Evolutionary conservation across 805 yeast genomes (phyloP), one percentile per base, ranked within the genome.

Genomic region (Zygotorulaspora danielsina): DNA sequence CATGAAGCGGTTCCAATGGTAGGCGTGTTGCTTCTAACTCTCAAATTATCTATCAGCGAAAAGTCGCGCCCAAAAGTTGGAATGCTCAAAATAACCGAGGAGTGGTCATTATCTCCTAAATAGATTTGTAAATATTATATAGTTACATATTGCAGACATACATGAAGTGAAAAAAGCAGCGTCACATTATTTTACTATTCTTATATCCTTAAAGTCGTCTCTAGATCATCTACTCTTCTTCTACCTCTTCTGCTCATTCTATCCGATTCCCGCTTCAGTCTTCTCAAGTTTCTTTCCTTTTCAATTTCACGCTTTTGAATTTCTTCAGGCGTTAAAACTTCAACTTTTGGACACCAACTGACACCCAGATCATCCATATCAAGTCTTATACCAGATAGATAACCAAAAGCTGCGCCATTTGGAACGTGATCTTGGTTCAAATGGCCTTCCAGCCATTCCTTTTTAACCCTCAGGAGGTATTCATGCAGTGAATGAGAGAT

Each of bases 221-320:
- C 76, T 24, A 75, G 55, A 40, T 76, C 82, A 45, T 78, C 83
- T 31, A 67, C 58, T 46, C 78, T 70, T 47, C 71, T 61, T 42
- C 67, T 62, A 13, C 67, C 63, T 50, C 71, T 64, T 50, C 70
- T 63, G 8, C 55, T 46, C 30, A 61, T 41, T 28, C 75, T 74
- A 42, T 75, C 81, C 7, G 88, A 80, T 59, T 93, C 97, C 64
- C 98, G 78, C 70, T 94, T 90, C 57, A 89, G 71, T 57, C 98
- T 78, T 63, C 98, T 77, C 45, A 87, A 72, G 58, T 84, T 88
- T 62, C 97, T 75, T 53, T 89, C 96, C 55, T 94, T 79, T 64
- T 93, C 98, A 51, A 88, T 87, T 59, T 93, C 97, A 50, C 97
- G 75, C 65, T 83, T 82, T 58, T 90, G 97, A 41, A 93, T 86